Base-by-base conservation (phyloP, 2,329 filamentous ascomycete genomes). In the Apiospora koreana region DNA sequence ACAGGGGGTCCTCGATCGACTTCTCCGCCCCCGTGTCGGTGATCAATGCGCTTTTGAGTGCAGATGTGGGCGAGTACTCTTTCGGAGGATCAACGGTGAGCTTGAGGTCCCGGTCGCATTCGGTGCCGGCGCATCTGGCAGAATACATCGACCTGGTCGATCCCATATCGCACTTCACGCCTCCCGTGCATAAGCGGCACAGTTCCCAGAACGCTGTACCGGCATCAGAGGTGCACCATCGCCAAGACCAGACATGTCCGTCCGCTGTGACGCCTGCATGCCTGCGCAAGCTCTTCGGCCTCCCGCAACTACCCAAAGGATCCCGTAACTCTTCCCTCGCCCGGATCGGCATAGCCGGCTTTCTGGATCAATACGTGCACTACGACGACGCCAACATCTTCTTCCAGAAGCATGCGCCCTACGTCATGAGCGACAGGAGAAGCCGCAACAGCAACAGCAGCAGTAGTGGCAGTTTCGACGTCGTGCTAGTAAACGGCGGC, bases 131-230 rank as follows among this genome's bases (percentile, higher is more conserved):
- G 4, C 72, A 75, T 4, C 77, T 87, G 6, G 74, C 77, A 1
- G 73, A 76, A 1, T 75, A 80, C 69, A 80, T 87, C 68, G 80
- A 80, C 68, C 87, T 87, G 71, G 78, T 87, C 38, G 81, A 85
- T 50, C 86, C 86, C 0, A 76, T 87, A 54, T 78, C 81, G 70
- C 84, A 87, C 78, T 87, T 87, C 70, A 83, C 86, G 81, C 78
- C 80, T 2, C 84, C 84, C 1, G 66, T 65, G 21, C 38, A 25
- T 16, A 42, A 25, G 5, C 31, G 43, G 8, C 3, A 25, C 12
- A 45, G 41, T 6, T 18, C 25, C 4, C 43, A 21, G 21, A 18
- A 7, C 23, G n/a, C 12, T 8, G 14, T 25, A 6, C n/a, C 9
- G 2, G 21, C 28, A 31, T 9, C 12, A 16, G 21, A 9, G 10